Evolutionary conservation across 2,329 filamentous ascomycete species (phyloP).

Genomic region (Phyllosticta capitalensis): DNA sequence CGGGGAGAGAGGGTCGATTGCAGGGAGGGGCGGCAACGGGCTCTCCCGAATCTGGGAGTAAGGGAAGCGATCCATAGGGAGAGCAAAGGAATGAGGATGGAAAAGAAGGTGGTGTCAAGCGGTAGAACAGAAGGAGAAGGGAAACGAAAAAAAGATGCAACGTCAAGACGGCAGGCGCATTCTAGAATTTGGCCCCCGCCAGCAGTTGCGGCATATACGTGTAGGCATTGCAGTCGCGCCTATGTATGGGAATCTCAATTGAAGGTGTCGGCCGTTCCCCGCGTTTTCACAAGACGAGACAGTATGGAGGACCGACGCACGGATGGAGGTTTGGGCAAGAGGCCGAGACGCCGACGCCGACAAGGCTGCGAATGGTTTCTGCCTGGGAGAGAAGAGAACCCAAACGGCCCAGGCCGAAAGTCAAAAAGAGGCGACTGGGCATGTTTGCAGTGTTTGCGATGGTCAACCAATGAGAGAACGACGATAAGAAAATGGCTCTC

Average conservation of each 20-base stretch:
- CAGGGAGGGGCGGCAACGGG: conserved; percentile 39
- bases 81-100: not conserved
- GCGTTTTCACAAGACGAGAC: conserved; percentile 3
- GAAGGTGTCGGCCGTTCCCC: not conserved
- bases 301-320: not conserved
- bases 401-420: not conserved
- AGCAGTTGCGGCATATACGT: not conserved
- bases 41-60: not conserved
- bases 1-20: conserved; percentile 40
- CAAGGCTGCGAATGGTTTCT: too few species aligned
- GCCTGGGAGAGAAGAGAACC: too few species aligned
- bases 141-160: not conserved
- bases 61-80: not conserved
- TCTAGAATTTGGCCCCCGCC: not conserved
- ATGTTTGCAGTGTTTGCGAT: conserved; percentile 1
- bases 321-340: not conserved
- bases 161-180: not conserved
- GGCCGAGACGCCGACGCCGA: not conserved
- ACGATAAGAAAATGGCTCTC: conserved; percentile 2
- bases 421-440: not conserved
- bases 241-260: not conserved
- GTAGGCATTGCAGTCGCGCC: not conserved
- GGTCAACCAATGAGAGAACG: not conserved
- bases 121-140: not conserved
- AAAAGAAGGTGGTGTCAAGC: not conserved